These are phyloP conservation scores for Suhomyces bolitotheri DNA, from an alignment of 1,139 yeast genomes.

Conservation along the genomic window DNA sequence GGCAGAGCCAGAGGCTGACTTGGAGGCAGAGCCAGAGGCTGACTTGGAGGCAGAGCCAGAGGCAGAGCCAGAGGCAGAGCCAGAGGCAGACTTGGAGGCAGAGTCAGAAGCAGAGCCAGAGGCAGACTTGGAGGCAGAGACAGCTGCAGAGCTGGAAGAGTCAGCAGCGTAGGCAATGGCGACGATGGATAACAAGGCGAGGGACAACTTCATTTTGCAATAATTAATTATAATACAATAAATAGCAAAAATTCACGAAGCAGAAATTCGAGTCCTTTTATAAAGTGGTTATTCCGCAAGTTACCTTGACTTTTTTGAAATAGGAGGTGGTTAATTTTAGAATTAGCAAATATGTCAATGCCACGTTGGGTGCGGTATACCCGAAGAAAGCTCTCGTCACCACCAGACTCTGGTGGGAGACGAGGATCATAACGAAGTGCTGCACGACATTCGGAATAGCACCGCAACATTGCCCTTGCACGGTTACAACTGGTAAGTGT, in stretches of 20 bases:
- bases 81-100: constrained; percentile 9
- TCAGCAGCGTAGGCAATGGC: constrained; percentile 10
- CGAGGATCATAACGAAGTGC: neutral
- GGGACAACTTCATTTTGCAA: constrained; percentile 17
- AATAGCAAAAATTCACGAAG: no score
- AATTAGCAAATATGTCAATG: constrained; percentile 7
- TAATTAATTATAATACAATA: no score
- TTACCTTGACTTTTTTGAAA: no score
- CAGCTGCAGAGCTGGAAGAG: constrained; percentile 5
- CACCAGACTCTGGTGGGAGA: no score
- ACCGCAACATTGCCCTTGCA: no score
- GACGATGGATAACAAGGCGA: constrained; percentile 16
- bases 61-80: constrained; percentile 13
- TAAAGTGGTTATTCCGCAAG: no score
- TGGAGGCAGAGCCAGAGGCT: constrained; percentile 17
- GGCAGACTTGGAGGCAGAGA: constrained; percentile 4
- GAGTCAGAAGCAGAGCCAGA: constrained; percentile 4
- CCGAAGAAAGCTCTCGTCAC: neutral
- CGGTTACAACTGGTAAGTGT: no score
- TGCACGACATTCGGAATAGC: no score
- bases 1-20: constrained; percentile 6
- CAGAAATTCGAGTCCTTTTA: constrained; percentile 5
- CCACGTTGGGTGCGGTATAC: constrained; percentile 6
- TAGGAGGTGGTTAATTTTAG: constrained; percentile 10
- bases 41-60: constrained; percentile 12